Percentiles rank a stretch among this genome's conserved stretches.
Conservation (phyloP, 441 rosid genomes). For the Adansonia rubrostipa region DNA sequence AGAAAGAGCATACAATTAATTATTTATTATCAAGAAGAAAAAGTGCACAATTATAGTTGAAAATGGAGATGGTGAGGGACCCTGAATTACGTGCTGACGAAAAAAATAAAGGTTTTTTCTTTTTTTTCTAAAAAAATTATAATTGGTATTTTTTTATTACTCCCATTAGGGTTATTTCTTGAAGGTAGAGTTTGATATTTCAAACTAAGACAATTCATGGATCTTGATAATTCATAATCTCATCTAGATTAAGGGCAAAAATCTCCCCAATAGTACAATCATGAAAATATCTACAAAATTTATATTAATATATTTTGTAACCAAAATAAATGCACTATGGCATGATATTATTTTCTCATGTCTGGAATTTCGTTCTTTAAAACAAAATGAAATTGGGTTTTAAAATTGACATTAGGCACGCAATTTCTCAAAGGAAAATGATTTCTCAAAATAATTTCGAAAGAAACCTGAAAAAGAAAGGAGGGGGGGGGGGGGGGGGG, state of each 20-base stretch:
- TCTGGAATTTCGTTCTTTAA: neutral
- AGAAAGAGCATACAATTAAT: neutral
- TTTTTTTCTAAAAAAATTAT: no score
- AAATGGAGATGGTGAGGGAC: neutral
- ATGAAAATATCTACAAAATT: neutral
- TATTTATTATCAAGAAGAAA: neutral
- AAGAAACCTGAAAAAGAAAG: neutral
- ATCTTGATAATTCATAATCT: neutral
- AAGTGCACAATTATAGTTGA: neutral
- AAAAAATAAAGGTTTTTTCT: no score
- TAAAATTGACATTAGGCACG: neutral
- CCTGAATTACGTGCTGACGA: neutral
- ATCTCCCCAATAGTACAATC: neutral
- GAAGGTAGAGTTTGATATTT: neutral
- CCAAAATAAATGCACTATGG: neutral
- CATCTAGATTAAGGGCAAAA: neutral
- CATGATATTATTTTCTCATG: neutral
- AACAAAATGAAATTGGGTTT: neutral
- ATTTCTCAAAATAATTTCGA: neutral
- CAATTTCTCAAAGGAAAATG: neutral
- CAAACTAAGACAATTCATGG: neutral
- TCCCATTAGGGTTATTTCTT: neutral
- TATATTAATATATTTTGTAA: neutral
- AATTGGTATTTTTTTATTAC: no score
- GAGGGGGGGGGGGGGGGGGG: no score